Conservation (phyloP, 768 basidiomycete species). For the Suillus brevipes region DNA sequence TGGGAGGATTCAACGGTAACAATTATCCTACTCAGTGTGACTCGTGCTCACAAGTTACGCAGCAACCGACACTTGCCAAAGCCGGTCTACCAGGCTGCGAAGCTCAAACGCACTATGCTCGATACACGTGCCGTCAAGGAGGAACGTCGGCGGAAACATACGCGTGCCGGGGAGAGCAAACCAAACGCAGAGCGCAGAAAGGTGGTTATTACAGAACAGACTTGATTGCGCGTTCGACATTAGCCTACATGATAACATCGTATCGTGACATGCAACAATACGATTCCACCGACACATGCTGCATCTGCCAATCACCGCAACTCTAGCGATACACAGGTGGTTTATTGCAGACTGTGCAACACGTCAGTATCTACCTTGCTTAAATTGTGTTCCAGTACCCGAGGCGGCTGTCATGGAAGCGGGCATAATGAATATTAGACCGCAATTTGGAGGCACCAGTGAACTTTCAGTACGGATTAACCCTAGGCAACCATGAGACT, state of each 20-base stretch:
- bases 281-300: not conserved
- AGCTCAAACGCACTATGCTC: conserved; percentile 91
- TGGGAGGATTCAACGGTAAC: conserved; percentile 77
- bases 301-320: not conserved
- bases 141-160: conserved; percentile 87
- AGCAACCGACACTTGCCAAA: conserved; percentile 86
- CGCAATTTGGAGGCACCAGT: not conserved
- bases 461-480: too few relatives aligned
- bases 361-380: not conserved
- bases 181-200: conserved; percentile 93
- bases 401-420: not conserved
- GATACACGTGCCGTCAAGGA: conserved; percentile 90
- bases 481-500: too few relatives aligned
- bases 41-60: conserved; percentile 4
- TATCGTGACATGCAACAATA: not conserved
- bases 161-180: conserved; percentile 80
- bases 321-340: not conserved
- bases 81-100: conserved; percentile 83
- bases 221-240: conserved; percentile 20
- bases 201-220: conserved; percentile 78
- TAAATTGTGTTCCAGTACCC: not conserved
- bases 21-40: conserved; percentile 4
- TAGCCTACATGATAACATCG: not conserved
- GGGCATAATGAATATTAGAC: not conserved
- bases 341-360: not conserved